Evolutionary conservation across 441 rosid genomes (phyloP), one percentile per base, ranked within the genome.

Genomic region (Sinapis alba): DNA sequence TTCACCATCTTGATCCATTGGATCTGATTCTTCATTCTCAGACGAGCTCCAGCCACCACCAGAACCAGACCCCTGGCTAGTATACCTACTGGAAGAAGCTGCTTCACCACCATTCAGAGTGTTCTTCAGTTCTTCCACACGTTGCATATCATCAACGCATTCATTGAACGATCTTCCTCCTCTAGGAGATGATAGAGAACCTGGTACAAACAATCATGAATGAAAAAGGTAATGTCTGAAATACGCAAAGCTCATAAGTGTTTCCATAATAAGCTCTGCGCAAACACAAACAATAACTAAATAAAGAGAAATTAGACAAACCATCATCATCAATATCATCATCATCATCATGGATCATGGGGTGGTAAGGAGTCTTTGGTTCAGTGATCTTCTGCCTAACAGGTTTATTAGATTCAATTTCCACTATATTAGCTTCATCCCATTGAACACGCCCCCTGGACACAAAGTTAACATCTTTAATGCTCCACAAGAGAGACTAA

Each of bases 301-400:
- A 23, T 4, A 28, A 56, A 64, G 47, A n/a, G 62, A 12, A 71
- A 45, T 79, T 27, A 56, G 73, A 57, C 82, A 78, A 88, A 92
- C 99, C 98, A 80, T 89, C 91, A 73, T 94, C 94, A 85, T 90
- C 96, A n/a, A n/a, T n/a, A 12, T 41, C 53, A 15, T 47, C 53
- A 16, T 47, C 98, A 80, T 89, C 91, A 73, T 94, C 96, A 86
- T 92, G 91, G 61, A 96, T 79, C 96, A 90, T 92, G 19, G 90
- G 96, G 79, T 96, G 98, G 80, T 92, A 94, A 0, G 98, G 98
- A 10, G 98, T 96, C 89, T 96, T 96, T 26, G 98, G 99, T 81
- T 96, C 99, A 21, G 97, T 96, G 65, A 96, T 96, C 84, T 96
- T 96, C 90, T 91, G 97, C 84, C 99, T 87, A n/a, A 85, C 89